Percentiles rank a stretch among this genome's conserved stretches.
Evolutionary conservation across 2,329 filamentous ascomycete species (phyloP).

Genomic region (Phoma sp.): DNA sequence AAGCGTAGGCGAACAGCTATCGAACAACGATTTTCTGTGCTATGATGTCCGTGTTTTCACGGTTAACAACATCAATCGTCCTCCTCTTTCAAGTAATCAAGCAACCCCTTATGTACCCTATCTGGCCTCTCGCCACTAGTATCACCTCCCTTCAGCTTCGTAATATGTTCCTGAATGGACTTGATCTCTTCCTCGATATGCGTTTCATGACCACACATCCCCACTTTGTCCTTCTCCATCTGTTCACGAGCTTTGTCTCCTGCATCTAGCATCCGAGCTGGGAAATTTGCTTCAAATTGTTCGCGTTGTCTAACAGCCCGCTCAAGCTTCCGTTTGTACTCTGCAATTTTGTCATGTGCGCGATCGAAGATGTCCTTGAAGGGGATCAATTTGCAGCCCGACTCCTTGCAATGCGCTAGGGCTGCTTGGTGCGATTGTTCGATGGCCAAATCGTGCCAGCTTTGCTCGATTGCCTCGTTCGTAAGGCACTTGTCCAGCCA

Average conservation of each 20-base stretch:
- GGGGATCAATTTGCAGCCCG: constrained; percentile 2
- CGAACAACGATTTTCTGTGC: too few relatives aligned
- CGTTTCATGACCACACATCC: background rate
- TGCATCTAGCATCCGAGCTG: background rate
- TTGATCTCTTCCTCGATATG: background rate
- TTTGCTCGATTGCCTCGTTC: background rate
- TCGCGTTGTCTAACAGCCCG: background rate
- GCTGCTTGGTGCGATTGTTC: constrained; percentile 15
- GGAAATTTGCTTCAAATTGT: background rate
- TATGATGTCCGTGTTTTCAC: too few relatives aligned
- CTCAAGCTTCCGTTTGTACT: background rate
- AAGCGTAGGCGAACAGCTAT: too few relatives aligned
- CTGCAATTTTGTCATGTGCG: background rate
- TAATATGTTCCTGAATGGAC: background rate
- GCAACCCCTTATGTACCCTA: constrained; percentile 2
- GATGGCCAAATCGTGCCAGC: constrained; percentile 16
- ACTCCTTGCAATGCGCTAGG: constrained; percentile 5
- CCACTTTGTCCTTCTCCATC: background rate
- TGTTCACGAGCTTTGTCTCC: background rate
- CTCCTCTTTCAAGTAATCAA: background rate
- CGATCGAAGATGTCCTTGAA: background rate
- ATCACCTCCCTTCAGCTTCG: background rate
- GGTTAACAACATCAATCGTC: background rate
- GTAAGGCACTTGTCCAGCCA: constrained; percentile 12
- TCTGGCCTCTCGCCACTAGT: background rate